phyloP scores from a whole-genome alignment of 306 rosid genomes.

The Astragalus membranaceus region DNA sequence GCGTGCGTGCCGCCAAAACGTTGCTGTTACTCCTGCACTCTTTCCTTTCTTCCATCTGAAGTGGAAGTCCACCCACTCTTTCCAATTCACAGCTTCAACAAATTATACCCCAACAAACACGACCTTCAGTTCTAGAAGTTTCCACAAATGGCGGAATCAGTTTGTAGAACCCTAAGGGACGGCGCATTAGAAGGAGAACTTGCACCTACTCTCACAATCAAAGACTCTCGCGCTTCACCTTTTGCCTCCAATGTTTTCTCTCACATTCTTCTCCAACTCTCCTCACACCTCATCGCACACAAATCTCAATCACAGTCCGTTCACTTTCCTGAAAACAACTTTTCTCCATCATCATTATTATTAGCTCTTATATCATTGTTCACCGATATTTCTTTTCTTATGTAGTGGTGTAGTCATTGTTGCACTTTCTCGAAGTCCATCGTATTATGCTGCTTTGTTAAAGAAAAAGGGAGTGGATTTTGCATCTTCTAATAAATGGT shows the following conservation, averaged over 20 bases:
- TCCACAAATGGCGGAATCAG: constrained; percentile 60
- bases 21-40: too few relatives aligned
- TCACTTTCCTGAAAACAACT: background rate
- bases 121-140: background rate
- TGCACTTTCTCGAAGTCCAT: constrained; percentile 67
- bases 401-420: constrained; percentile 64
- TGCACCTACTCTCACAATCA: constrained; percentile 72
- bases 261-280: constrained; percentile 57
- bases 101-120: background rate
- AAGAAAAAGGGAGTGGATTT: constrained; percentile 43
- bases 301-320: constrained; percentile 78
- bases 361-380: background rate
- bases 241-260: constrained; percentile 54
- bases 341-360: background rate
- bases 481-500: constrained; percentile 59
- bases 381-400: background rate
- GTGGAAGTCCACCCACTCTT: background rate
- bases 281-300: constrained; percentile 42
- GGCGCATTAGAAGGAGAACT: constrained; percentile 85
- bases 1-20: too few relatives aligned
- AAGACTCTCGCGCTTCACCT: constrained; percentile 61
- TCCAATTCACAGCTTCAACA: background rate
- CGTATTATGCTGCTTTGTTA: constrained; percentile 47
- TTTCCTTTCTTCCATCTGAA: too few relatives aligned
- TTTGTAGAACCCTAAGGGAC: constrained; percentile 65